A percentile compares a stretch with the other conserved stretches of the same genome.
These are phyloP conservation scores for Penicillium polonicum DNA, from an alignment of 2,329 filamentous ascomycete genomes.

Conservation along the genomic window DNA sequence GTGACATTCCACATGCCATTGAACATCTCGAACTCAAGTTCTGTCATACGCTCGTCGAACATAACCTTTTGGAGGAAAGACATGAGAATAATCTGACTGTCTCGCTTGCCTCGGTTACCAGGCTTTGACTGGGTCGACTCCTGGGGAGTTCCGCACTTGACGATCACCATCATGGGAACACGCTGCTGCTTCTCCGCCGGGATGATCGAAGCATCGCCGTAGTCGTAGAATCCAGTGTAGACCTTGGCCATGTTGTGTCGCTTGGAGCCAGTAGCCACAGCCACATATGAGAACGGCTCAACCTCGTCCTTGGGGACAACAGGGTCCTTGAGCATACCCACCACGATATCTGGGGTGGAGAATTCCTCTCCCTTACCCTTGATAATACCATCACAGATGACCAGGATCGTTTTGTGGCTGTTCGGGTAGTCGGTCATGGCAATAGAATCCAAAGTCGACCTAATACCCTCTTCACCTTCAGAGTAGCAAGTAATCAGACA, in stretches of 20 bases:
- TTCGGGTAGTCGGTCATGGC: slow-evolving; percentile 98
- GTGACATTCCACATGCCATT: slow-evolving; percentile 99
- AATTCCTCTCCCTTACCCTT: slow-evolving; percentile 87
- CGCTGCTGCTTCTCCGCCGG: slow-evolving; percentile 87
- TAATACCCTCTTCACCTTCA: slow-evolving; percentile 86
- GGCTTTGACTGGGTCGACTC: slow-evolving; percentile 81
- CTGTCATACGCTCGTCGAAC: slow-evolving; percentile 99
- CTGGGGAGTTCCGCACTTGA: slow-evolving; percentile 92
- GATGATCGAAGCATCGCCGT: slow-evolving; percentile 76
- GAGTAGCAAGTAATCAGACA: slow-evolving; percentile 97
- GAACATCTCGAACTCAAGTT: slow-evolving; percentile 99
- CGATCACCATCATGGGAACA: slow-evolving; percentile 94
- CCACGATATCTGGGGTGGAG: slow-evolving; percentile 84
- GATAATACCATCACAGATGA: slow-evolving; percentile 96
- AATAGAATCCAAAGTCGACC: slow-evolving; percentile 92
- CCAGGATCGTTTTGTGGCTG: slow-evolving; percentile 95
- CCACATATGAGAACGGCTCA: slow-evolving; percentile 89
- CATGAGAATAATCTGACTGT: slow-evolving; percentile 99
- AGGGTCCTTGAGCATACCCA: slow-evolving; percentile 94
- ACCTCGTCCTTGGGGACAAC: slow-evolving; percentile 78
- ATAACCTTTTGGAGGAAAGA: slow-evolving; percentile 99
- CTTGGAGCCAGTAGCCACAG: slow-evolving; percentile 91
- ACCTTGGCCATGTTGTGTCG: slow-evolving; percentile 99
- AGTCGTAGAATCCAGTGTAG: slow-evolving; percentile 97
- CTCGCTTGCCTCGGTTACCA: slow-evolving; percentile 95